Conservation (phyloP, 2,329 filamentous ascomycete species). For the Penicillium brasilianum region DNA sequence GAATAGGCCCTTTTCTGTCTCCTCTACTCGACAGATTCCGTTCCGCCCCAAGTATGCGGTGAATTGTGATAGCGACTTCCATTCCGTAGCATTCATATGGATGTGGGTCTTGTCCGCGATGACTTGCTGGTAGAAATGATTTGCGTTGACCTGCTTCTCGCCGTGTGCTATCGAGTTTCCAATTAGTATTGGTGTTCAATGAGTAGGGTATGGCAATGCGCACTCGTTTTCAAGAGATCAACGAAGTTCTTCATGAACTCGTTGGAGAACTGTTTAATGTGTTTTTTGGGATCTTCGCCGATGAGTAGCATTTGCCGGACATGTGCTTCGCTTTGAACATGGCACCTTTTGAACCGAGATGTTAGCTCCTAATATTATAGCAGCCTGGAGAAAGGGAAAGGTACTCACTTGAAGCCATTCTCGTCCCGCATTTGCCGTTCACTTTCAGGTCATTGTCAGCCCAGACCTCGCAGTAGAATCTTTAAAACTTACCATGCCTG, state of each 20-base stretch:
- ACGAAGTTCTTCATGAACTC: conserved; percentile 84
- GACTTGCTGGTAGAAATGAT: conserved; percentile 94
- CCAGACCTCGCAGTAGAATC: no score
- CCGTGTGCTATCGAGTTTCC: conserved; percentile 63
- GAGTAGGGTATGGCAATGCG: background rate
- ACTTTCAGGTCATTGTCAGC: conserved; percentile 20
- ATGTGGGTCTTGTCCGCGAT: conserved; percentile 86
- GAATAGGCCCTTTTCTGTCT: conserved; percentile 81
- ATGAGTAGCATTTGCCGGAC: conserved; percentile 88
- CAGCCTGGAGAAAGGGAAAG: background rate
- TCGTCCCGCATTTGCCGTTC: conserved; percentile 78
- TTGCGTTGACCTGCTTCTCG: conserved; percentile 86
- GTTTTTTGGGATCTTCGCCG: conserved; percentile 83
- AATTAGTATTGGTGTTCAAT: background rate
- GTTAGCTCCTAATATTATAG: background rate
- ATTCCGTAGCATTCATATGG: conserved; percentile 93
- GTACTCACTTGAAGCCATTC: conserved; percentile 59
- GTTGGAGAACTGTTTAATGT: conserved; percentile 79
- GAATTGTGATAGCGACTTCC: conserved; percentile 87
- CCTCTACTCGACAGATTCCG: conserved; percentile 87
- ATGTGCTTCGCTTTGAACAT: conserved; percentile 82
- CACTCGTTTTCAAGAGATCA: conserved; percentile 70
- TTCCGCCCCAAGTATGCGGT: conserved; percentile 84
- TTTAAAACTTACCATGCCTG: conserved; percentile 5
- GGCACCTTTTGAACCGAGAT: conserved; percentile 53